Conservation (phyloP, 2,329 filamentous ascomycete species). For the Sporothrix variecibatus region DNA sequence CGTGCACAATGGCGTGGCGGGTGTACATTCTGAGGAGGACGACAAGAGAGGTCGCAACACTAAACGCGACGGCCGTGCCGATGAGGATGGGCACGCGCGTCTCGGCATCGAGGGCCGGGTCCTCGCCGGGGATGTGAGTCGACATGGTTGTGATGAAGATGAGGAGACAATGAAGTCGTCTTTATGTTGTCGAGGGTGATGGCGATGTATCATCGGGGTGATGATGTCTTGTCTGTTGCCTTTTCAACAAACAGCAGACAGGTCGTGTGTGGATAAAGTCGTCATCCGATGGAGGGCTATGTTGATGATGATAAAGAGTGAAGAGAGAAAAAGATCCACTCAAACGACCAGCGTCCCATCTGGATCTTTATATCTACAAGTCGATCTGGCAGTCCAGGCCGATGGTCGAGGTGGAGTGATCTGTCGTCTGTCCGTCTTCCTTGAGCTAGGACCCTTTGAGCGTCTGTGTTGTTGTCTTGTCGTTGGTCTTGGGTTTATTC, state of each 20-base stretch:
- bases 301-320: neutral
- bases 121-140: slow-evolving; percentile 28
- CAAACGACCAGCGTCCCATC: neutral
- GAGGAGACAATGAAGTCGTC: neutral
- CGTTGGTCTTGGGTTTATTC: no score
- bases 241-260: slow-evolving; percentile 1
- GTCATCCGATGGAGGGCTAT: neutral
- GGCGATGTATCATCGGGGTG: neutral
- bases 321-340: neutral
- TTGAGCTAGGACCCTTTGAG: slow-evolving; percentile 1
- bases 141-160: neutral
- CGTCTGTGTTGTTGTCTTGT: neutral
- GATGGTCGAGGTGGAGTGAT: neutral
- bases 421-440: neutral
- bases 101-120: slow-evolving; percentile 34
- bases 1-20: slow-evolving; percentile 33
- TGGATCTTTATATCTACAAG: slow-evolving; percentile 17
- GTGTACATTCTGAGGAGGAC: slow-evolving; percentile 38
- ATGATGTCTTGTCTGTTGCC: neutral
- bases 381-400: neutral
- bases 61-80: slow-evolving; percentile 34
- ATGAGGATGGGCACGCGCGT: slow-evolving; percentile 34
- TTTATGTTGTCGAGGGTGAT: neutral
- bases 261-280: neutral
- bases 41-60: slow-evolving; percentile 32